Evolutionary conservation across 2,329 filamentous ascomycete genomes (phyloP).

Genomic region (Aspergillus brasiliensis): DNA sequence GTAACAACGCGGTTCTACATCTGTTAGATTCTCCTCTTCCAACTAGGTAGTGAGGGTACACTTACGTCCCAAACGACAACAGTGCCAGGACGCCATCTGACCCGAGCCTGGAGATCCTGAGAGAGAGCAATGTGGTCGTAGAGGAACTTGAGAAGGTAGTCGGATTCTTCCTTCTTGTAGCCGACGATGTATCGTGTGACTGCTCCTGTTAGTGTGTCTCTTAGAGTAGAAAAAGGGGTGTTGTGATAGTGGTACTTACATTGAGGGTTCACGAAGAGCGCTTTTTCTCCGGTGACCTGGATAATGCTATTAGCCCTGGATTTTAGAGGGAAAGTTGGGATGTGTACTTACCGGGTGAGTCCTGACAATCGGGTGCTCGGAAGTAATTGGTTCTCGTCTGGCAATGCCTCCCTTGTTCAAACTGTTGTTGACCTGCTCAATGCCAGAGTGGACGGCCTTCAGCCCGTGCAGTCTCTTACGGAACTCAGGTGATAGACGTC

Average conservation of each 20-base stretch:
- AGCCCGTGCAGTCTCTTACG: slow-evolving; percentile 78
- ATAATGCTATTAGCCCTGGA: neutral
- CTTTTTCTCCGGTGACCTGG: slow-evolving; percentile 73
- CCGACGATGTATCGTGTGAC: slow-evolving; percentile 80
- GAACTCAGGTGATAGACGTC: slow-evolving; percentile 76
- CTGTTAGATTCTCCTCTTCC: slow-evolving; percentile 10
- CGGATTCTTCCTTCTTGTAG: slow-evolving; percentile 83
- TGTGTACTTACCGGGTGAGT: slow-evolving; percentile 65
- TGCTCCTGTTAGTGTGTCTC: slow-evolving; percentile 32
- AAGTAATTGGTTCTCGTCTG: slow-evolving; percentile 73
- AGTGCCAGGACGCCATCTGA: slow-evolving; percentile 78
- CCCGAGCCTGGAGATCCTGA: slow-evolving; percentile 70
- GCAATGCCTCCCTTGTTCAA: slow-evolving; percentile 68
- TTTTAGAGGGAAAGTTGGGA: neutral
- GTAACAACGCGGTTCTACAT: slow-evolving; percentile 69
- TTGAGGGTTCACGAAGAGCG: slow-evolving; percentile 78
- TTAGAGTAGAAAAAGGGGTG: neutral
- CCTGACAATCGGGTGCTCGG: slow-evolving; percentile 74
- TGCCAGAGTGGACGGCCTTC: slow-evolving; percentile 76
- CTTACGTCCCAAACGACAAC: slow-evolving; percentile 79
- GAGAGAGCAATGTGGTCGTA: slow-evolving; percentile 73
- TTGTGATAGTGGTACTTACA: slow-evolving; percentile 55
- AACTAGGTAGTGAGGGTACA: slow-evolving; percentile 7
- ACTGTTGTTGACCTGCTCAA: slow-evolving; percentile 76
- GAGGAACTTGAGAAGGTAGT: slow-evolving; percentile 73